phyloP scores from a whole-genome alignment of 768 basidiomycete genomes.

The Phlebiopsis flavidoalba region DNA sequence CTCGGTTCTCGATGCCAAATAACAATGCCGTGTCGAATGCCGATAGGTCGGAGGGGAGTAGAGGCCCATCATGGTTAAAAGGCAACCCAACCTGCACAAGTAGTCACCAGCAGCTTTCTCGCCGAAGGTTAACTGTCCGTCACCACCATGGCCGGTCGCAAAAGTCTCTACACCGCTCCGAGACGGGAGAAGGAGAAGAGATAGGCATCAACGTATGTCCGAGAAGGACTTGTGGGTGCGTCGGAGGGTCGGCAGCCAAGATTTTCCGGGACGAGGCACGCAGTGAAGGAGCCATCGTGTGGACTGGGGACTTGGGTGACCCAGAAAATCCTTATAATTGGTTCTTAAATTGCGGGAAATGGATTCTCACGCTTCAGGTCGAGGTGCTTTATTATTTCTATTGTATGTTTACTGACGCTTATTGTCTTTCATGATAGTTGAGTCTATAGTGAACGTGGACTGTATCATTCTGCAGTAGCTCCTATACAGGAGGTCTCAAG shows the following conservation, averaged over 20 bases:
- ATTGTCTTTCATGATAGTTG: conserved; percentile 9
- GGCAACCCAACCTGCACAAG: neutral
- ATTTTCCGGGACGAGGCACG: conserved; percentile 43
- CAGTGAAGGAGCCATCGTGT: conserved; percentile 48
- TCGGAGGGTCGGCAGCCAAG: conserved; percentile 1
- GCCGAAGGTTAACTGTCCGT: neutral
- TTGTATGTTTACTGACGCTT: neutral
- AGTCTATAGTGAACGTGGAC: conserved; percentile 51
- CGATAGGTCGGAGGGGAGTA: neutral
- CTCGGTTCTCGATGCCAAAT: neutral
- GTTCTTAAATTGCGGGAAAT: conserved; percentile 39
- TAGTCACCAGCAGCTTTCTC: neutral
- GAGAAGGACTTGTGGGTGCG: neutral
- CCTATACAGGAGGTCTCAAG: conserved; percentile 48
- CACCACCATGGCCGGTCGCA: neutral
- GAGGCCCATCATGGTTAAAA: neutral
- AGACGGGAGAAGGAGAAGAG: neutral
- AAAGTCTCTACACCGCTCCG: neutral
- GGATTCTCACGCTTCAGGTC: conserved; percentile 52
- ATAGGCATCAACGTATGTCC: neutral
- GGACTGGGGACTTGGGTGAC: conserved; percentile 46
- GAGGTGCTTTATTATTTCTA: conserved; percentile 3
- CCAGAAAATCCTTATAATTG: conserved; percentile 56
- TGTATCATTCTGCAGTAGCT: conserved; percentile 55
- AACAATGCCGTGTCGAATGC: neutral